Base-by-base conservation (phyloP, 202 grass and related monocot genomes). In the Bolboschoenoplectus hybrid region DNA sequence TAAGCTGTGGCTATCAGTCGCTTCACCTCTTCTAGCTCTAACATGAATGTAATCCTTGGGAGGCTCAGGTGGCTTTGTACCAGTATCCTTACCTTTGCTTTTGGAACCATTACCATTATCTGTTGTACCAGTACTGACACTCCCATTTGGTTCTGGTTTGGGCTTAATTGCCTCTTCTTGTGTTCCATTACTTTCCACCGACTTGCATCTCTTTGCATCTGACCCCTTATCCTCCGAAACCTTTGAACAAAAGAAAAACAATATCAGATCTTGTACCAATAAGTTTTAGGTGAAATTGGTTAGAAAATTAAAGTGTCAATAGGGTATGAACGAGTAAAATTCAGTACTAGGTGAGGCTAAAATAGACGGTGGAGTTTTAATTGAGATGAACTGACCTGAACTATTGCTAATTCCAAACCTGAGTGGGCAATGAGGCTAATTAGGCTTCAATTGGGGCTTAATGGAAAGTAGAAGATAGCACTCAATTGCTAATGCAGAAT, bases 41-140 rank as follows among this genome's bases (percentile, higher is more conserved):
- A 99, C 97, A 86, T 99, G 97, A 81, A 99, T 99, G 80, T 93
- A 99, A 85, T 99, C 97, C 77, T 92, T 94, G 4, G 87, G 94
- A 46, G 94, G 91, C 83, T 97, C 97, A 0, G 81, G 65, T 8
- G 20, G 34, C 74, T 92, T 94, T 2, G 90, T 80, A 1, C 77
- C 40, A 82, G 67, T 85, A 47, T 94, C 91, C 89, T 94, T 97
- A 3, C 92, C 93, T 63, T 94, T 88, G 79, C 86, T 93, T 80
- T 90, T 90, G 16, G 84, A 79, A 66, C 88, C 90, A 85, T 90
- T 92, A 50, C 87, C 89, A 43, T 86, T 91, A 2, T 84, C 82
- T 34, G 82, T 71, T n/a, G 63, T 84, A 71, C 65, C 82, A 87
- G 82, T 97, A 80, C 92, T 99, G 46, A 51, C 43, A 86, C 87